Evolutionary conservation across 129 eudicot genomes (phyloP).

Genomic region (Cynara cardunculus): DNA sequence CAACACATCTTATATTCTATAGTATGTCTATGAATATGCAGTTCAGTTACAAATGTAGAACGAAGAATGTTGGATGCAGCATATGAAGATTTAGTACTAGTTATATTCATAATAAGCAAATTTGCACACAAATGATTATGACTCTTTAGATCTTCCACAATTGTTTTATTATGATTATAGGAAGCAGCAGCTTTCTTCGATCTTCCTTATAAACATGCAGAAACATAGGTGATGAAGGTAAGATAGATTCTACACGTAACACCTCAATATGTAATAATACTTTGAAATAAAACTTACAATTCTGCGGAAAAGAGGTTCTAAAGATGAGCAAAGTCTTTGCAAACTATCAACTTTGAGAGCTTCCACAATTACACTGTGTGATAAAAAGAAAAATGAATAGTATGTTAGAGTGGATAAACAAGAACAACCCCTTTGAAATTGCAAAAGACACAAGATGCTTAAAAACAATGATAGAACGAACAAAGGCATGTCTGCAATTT

Average conservation of each 20-base stretch:
- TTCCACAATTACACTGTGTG: slow-evolving; percentile 49
- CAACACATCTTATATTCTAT: too few species aligned
- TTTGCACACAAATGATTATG: neutral
- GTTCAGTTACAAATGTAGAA: neutral
- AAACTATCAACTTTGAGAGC: slow-evolving; percentile 55
- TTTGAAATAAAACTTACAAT: slow-evolving; percentile 39
- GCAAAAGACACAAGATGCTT: neutral
- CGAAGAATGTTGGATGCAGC: neutral
- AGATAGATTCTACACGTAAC: neutral
- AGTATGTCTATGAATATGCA: neutral
- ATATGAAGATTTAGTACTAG: neutral
- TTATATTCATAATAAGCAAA: neutral
- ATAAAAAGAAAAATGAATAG: neutral
- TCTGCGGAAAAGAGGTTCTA: slow-evolving; percentile 57
- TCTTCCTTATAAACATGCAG: neutral
- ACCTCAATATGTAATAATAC: neutral
- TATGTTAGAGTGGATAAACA: neutral
- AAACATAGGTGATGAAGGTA: neutral
- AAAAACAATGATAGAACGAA: neutral
- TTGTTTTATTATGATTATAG: neutral
- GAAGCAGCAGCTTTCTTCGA: neutral
- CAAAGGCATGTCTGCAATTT: neutral
- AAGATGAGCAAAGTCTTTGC: slow-evolving; percentile 52
- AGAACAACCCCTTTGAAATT: neutral
- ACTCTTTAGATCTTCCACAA: neutral